Percentiles rank a stretch among this genome's conserved stretches.
These are phyloP conservation scores for Cephalotrichum gorgonifer DNA, from an alignment of 2,329 filamentous ascomycete species.

Conservation along the genomic window DNA sequence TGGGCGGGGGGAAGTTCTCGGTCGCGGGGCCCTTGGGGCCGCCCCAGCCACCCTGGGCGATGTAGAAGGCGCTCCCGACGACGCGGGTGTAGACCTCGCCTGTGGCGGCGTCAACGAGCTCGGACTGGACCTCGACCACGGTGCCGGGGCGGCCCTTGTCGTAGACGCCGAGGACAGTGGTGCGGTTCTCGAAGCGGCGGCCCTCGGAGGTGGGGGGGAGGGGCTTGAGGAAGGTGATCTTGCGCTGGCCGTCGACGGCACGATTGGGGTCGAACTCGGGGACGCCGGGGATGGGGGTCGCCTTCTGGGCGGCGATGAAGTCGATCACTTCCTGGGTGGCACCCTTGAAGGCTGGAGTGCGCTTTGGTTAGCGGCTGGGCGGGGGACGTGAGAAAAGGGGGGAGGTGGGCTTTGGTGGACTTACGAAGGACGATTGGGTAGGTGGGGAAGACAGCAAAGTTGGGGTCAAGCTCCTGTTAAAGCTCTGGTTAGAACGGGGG, in stretches of 20 bases:
- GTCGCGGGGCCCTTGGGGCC: slow-evolving; percentile 82
- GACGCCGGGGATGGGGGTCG: slow-evolving; percentile 60
- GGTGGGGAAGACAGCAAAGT: slow-evolving; percentile 81
- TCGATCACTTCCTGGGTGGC: slow-evolving; percentile 67
- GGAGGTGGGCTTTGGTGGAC: slow-evolving; percentile 15
- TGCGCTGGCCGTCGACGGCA: slow-evolving; percentile 76
- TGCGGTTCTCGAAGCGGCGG: slow-evolving; percentile 63
- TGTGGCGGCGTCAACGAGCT: slow-evolving; percentile 59
- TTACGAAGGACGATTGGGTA: slow-evolving; percentile 72
- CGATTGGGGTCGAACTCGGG: slow-evolving; percentile 66
- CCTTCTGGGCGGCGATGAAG: slow-evolving; percentile 65
- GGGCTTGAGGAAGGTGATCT: slow-evolving; percentile 65
- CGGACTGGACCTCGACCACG: slow-evolving; percentile 69
- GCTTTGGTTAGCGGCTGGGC: neutral
- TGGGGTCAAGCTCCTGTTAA: slow-evolving; percentile 74
- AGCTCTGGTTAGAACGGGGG: neutral
- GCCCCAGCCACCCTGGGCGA: slow-evolving; percentile 73
- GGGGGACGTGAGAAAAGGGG: neutral
- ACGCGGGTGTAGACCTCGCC: slow-evolving; percentile 44
- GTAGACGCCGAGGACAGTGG: slow-evolving; percentile 74
- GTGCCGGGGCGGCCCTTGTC: slow-evolving; percentile 81
- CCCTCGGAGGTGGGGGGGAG: slow-evolving; percentile 64
- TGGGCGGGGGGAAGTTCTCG: slow-evolving; percentile 66
- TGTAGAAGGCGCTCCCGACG: slow-evolving; percentile 64
- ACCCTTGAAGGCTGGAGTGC: slow-evolving; percentile 58